Evolutionary conservation across 495 filamentous ascomycete species (phyloP).

Genomic region (Venustampulla echinocandica): DNA sequence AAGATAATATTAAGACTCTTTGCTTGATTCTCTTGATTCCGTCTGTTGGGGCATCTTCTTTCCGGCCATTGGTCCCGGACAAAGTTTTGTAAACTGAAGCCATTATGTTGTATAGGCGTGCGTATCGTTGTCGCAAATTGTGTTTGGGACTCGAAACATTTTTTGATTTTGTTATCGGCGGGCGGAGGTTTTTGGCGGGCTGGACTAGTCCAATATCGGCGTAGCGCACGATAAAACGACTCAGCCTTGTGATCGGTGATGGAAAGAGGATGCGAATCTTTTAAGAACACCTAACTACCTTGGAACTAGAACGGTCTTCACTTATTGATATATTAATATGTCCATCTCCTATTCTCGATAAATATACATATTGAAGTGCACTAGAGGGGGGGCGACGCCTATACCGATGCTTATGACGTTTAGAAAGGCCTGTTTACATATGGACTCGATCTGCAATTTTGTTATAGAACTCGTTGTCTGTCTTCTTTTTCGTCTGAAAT

Average conservation of each 20-base stretch:
- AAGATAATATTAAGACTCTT: constrained; percentile 80
- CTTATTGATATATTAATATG: too few species aligned
- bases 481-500: too few species aligned
- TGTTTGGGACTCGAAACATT: constrained; percentile 6
- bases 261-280: too few species aligned
- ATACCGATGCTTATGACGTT: too few species aligned
- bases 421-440: too few species aligned
- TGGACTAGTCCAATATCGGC: not conserved
- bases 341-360: too few species aligned
- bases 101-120: constrained; percentile 48
- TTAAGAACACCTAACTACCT: too few species aligned
- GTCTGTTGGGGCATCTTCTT: constrained; percentile 38
- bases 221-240: not conserved
- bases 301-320: too few species aligned
- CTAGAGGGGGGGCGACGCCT: too few species aligned
- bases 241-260: constrained; percentile 1
- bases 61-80: constrained; percentile 49
- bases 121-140: constrained; percentile 13
- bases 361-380: too few species aligned
- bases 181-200: constrained; percentile 13
- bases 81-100: constrained; percentile 90
- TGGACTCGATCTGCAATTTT: too few species aligned
- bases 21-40: constrained; percentile 55
- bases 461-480: too few species aligned
- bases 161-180: constrained; percentile 9